Evolutionary conservation across 495 filamentous ascomycete genomes (phyloP).

Genomic region (Trichoderma reesei): DNA sequence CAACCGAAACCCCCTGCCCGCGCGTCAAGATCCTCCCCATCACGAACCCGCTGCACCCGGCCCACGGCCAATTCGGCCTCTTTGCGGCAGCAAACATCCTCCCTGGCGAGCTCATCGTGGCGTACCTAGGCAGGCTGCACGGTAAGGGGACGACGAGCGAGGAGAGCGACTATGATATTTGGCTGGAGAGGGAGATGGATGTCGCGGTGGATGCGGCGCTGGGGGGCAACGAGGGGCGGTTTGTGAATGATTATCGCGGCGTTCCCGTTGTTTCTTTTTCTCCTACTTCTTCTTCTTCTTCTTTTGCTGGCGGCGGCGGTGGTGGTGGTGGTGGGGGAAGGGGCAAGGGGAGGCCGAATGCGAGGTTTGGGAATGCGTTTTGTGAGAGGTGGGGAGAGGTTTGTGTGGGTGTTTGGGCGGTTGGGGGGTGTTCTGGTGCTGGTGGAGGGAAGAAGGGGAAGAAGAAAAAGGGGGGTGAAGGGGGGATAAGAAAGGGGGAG

Average conservation of each 20-base stretch:
- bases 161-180: constrained; percentile 56
- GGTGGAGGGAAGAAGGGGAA: constrained; percentile 33
- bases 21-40: constrained; percentile 48
- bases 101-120: constrained; percentile 49
- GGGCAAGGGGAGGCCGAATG: constrained; percentile 37
- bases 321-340: too few species aligned
- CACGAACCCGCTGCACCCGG: constrained; percentile 45
- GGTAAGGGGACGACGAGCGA: constrained; percentile 25
- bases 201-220: constrained; percentile 54
- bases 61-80: constrained; percentile 53
- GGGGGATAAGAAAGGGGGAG: constrained; percentile 45
- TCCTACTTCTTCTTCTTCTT: too few species aligned
- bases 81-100: constrained; percentile 49
- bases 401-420: constrained; percentile 53
- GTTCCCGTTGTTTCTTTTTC: constrained; percentile 19
- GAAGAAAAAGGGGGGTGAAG: constrained; percentile 25
- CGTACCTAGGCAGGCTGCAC: constrained; percentile 59
- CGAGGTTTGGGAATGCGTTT: constrained; percentile 51
- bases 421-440: constrained; percentile 36
- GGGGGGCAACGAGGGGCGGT: constrained; percentile 59
- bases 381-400: constrained; percentile 35
- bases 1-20: constrained; percentile 31
- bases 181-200: constrained; percentile 45
- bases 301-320: too few species aligned
- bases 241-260: constrained; percentile 67